These are phyloP conservation scores for Saturnispora mendoncae DNA, from an alignment of 805 yeast species.

Conservation along the genomic window DNA sequence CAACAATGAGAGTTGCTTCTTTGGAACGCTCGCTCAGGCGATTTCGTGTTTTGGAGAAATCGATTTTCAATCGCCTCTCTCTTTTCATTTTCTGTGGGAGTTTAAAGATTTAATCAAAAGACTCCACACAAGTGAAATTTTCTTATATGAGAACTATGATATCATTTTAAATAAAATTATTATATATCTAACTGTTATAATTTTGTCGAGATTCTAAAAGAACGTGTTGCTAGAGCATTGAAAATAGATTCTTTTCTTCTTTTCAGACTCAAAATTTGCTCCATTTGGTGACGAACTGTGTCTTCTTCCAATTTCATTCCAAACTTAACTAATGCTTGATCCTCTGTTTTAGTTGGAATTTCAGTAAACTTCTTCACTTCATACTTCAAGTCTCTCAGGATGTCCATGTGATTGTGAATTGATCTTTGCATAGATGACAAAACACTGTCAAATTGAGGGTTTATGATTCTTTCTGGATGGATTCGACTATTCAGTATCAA, in stretches of 20 bases:
- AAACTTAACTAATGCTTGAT: not conserved
- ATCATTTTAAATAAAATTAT: not conserved
- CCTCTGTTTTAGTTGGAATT: not conserved
- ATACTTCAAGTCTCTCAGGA: slow-evolving; percentile 15
- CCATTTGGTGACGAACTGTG: slow-evolving; percentile 1
- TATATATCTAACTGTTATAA: not conserved
- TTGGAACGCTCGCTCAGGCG: slow-evolving; percentile 27
- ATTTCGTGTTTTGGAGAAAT: slow-evolving; percentile 22
- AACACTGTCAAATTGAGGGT: slow-evolving; percentile 21
- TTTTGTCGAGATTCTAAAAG: too few species aligned
- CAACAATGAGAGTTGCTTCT: slow-evolving; percentile 29
- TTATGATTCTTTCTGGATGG: slow-evolving; percentile 25
- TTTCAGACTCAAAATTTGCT: not conserved
- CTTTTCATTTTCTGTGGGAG: not conserved
- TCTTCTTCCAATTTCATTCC: not conserved
- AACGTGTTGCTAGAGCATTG: not conserved
- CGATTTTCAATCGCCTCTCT: slow-evolving; percentile 16
- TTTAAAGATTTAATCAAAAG: not conserved
- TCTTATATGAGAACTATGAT: not conserved
- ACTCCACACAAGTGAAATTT: not conserved
- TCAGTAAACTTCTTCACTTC: slow-evolving; percentile 6
- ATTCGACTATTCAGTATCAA: slow-evolving; percentile 22
- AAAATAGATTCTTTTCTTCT: not conserved
- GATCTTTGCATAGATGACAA: slow-evolving; percentile 23
- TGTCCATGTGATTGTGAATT: slow-evolving; percentile 16